These are phyloP conservation scores for Schoenoplectus triqueter DNA, from an alignment of 202 grass and related monocot genomes.

Conservation along the genomic window DNA sequence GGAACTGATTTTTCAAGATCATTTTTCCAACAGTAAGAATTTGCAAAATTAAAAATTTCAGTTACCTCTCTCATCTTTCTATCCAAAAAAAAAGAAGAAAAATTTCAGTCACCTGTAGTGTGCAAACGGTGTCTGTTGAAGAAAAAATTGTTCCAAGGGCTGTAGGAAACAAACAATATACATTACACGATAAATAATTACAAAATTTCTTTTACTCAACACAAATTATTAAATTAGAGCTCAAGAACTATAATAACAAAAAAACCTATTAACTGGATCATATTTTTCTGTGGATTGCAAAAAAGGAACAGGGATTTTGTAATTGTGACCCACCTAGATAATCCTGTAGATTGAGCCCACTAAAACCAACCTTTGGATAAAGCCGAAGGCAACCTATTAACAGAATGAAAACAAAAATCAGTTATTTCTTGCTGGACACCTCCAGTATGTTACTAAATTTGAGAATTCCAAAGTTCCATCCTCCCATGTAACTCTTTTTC, in stretches of 20 bases:
- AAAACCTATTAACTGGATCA: neutral
- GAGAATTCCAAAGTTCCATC: neutral
- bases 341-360: constrained; percentile 50
- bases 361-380: constrained; percentile 75
- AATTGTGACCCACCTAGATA: constrained; percentile 61
- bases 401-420: neutral
- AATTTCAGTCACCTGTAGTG: constrained; percentile 58
- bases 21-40: neutral
- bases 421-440: neutral
- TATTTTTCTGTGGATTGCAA: neutral
- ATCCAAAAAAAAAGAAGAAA: neutral
- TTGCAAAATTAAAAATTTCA: neutral
- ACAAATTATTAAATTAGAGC: constrained; percentile 13
- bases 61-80: neutral
- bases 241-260: neutral
- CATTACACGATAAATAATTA: neutral
- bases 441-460: neutral
- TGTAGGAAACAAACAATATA: constrained; percentile 34
- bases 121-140: constrained; percentile 85
- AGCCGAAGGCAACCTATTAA: constrained; percentile 71
- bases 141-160: constrained; percentile 90
- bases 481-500: too few species aligned
- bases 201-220: neutral
- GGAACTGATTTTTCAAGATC: neutral
- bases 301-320: neutral